Evolutionary conservation across 2,329 filamentous ascomycete genomes (phyloP), one percentile per base, ranked within the genome.

Genomic region (Cercospora citrullina): DNA sequence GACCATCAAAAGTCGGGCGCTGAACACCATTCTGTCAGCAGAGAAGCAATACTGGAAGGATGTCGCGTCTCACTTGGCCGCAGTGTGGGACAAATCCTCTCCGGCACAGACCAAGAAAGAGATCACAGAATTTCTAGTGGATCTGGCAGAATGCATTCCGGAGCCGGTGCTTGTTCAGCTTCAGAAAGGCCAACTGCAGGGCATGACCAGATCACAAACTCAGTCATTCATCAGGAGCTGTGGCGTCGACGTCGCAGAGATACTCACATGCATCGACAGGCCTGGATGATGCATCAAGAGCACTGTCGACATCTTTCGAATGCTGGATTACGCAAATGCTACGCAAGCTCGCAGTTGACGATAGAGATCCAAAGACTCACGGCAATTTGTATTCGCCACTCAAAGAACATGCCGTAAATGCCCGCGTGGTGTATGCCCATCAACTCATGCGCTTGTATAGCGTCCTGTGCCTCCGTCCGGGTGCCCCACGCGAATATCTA

Each of bases 161-260:
- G 76, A 79, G 33, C 86, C 86, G 0, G 77, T 87, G 21, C 79
- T 87, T 1, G 72, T 81, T 1, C 85, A 87, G 69, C 77, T 87
- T 4, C 85, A 87, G 69, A 79, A 78, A 28, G 84, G 84, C 0
- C 76, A 80, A 72, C 72, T 84, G 7, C 73, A 76, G 16, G 79
- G 78, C 9, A 72, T 84, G 68, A 79, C 77, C 23, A 66, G 68
- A n/a, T 72, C 70, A 26, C 77, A 83, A 64, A 83, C 80, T 10
- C 65, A 72, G 30, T 71, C 71, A 12, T 76, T 84, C 30, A 76
- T 81, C 51, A 64, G 70, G 33, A 51, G 60, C 9, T 78, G 74
- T 66, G 75, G 75, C 12, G 28, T 72, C 18, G 64, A 66, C 53
- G 58, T 69, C 6, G 60, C 45, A 33, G 63, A 66, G 3, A 64